phyloP scores from a whole-genome alignment of 768 basidiomycete genomes.

The Naganishia antarctica region DNA sequence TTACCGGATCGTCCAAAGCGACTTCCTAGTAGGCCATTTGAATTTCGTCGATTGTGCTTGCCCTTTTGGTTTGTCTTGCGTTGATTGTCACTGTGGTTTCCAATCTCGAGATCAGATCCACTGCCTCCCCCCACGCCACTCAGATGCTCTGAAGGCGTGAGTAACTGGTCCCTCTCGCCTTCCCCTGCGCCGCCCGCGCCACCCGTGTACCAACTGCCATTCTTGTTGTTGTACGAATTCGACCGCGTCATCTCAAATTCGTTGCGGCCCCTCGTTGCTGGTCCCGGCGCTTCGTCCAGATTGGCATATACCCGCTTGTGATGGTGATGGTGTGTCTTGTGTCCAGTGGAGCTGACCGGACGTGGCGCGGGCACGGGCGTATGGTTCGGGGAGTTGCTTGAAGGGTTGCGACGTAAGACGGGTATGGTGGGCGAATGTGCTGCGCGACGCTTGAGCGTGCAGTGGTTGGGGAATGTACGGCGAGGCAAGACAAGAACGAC shows the following conservation, averaged over 20 bases:
- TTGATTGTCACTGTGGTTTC: background rate
- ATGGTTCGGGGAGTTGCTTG: background rate
- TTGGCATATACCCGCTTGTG: conserved; percentile 12
- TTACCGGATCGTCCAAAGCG: background rate
- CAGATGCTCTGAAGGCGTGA: background rate
- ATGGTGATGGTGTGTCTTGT: conserved; percentile 1
- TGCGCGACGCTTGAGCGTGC: too few relatives aligned
- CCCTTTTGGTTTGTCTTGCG: conserved; percentile 7
- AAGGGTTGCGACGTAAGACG: conserved; percentile 19
- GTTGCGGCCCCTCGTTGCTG: conserved; percentile 2
- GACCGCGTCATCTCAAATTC: conserved; percentile 13
- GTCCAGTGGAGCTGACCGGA: background rate
- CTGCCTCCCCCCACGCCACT: conserved; percentile 8
- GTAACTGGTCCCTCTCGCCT: conserved; percentile 17
- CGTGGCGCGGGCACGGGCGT: background rate
- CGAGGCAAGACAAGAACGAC: too few relatives aligned
- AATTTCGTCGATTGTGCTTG: conserved; percentile 16
- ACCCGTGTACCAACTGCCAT: conserved; percentile 6
- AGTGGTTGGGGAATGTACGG: too few relatives aligned
- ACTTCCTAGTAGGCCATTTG: conserved; percentile 16
- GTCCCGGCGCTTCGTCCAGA: background rate
- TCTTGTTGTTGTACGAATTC: conserved; percentile 11
- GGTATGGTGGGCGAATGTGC: conserved; percentile 14
- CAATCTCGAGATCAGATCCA: conserved; percentile 18
- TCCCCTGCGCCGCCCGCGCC: conserved; percentile 3